Evolutionary conservation across 441 rosid species (phyloP), one percentile per base, ranked within the genome.

Genomic region (Erysimum cheiri): DNA sequence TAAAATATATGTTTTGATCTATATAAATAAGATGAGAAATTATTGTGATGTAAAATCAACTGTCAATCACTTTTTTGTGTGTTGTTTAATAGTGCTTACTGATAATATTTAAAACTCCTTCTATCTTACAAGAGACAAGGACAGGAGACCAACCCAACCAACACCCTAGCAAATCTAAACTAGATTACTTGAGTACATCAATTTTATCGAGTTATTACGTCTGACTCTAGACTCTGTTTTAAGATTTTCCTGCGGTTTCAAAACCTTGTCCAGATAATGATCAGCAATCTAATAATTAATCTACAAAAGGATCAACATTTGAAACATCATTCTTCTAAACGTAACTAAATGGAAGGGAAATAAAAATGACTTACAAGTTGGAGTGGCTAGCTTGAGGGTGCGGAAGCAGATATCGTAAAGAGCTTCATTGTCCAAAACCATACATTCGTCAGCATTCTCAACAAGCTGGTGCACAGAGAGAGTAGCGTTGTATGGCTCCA

Each of bases 381-480:
- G 77, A 31, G 77, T 72, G 60, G 77, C 70, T 12, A 72, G 77
- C 59, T 72, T 72, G 6, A 72, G 54, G 14, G 97, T 91, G 40
- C 97, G 82, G 89, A 91, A 91, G 81, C 97, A 91, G 60, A 89
- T 91, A 80, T 91, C 96, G 49, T 88, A 88, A 32, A 88, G 88
- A 28, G 91, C 94, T 84, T 88, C 94, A 32, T 88, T 88, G 79
- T 91, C 97, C 41, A 91, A 85, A 58, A 91, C 97, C 96, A 91
- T 91, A 78, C 95, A 89, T 70, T 88, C 93, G 35, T 91, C 97
- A 43, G 97, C 97, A 56, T 91, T 91, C 77, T 91, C 96, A 0
- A 91, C 97, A 85, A 91, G 80, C 80, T 91, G 97, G 67, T 91
- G 97, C 54, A 91, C 93, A 4, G 97, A 91, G 77, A 91, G 93